Conservation (phyloP, 257 asterid species). For the Craterostigma plantagineum region DNA sequence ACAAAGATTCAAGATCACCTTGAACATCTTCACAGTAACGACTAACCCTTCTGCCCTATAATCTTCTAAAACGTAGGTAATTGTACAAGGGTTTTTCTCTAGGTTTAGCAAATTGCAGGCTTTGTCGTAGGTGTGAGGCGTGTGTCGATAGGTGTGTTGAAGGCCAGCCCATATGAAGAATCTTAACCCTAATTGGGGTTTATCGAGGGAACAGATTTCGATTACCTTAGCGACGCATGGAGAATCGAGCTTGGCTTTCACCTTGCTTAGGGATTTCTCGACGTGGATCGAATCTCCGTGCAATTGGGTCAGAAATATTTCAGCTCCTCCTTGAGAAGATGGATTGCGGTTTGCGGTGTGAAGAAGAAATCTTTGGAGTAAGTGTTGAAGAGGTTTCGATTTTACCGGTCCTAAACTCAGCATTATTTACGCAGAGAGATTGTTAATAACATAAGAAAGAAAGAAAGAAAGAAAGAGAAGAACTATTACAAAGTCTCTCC, state of each 20-base stretch:
- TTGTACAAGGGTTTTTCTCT: conserved; percentile 22
- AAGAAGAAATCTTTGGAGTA: too few species aligned
- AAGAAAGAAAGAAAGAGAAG: too few species aligned
- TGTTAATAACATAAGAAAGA: too few species aligned
- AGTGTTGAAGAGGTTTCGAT: too few species aligned
- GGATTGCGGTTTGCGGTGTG: too few species aligned
- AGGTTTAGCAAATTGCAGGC: conserved; percentile 46
- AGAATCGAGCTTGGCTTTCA: too few species aligned
- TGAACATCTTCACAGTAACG: conserved; percentile 46
- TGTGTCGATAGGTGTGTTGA: conserved; percentile 45
- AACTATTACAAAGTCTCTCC: too few species aligned
- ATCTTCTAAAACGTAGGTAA: conserved; percentile 35
- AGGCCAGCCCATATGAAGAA: conserved; percentile 89
- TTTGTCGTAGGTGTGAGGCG: conserved; percentile 29
- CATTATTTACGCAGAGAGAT: too few species aligned
- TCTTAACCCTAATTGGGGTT: conserved; percentile 49
- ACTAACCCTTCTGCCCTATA: conserved; percentile 28
- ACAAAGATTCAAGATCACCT: conserved; percentile 56
- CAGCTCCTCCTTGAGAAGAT: neutral
- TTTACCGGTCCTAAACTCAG: too few species aligned
- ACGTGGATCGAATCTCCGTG: too few species aligned
- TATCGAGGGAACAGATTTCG: conserved; percentile 28
- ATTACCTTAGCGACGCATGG: conserved; percentile 40
- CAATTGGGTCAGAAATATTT: too few species aligned
- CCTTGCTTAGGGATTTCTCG: too few species aligned